Percentiles rank a stretch among this genome's conserved stretches.
phyloP scores from a whole-genome alignment of 176 grass and related monocot genomes.

The Zea mays region Zm-B73-REFERENCE-NAM-5.0 NC_050100.1:156009001-156009500 shows the following conservation, averaged over 20 bases:
- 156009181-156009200: slow-evolving; percentile 77
- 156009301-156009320: slow-evolving; percentile 1
- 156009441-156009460: slow-evolving; percentile 65
- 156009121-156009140: slow-evolving; percentile 47
- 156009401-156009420: slow-evolving; percentile 91
- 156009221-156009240: slow-evolving; percentile 82
- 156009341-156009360: slow-evolving; percentile 92
- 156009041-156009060: slow-evolving; percentile 71
- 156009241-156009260: slow-evolving; percentile 41
- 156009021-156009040: slow-evolving; percentile 99
- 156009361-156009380: slow-evolving; percentile 99
- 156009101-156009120: background rate
- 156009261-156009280: slow-evolving; percentile 40
- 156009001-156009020: slow-evolving; percentile 96
- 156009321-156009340: slow-evolving; percentile 25
- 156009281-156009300: background rate
- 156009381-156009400: slow-evolving; percentile 95
- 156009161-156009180: slow-evolving; percentile 85
- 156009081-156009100: slow-evolving; percentile 12
- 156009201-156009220: slow-evolving; percentile 74
- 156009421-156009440: slow-evolving; percentile 99
- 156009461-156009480: slow-evolving; percentile 7
- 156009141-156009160: slow-evolving; percentile 97
- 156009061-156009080: slow-evolving; percentile 42
- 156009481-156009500: slow-evolving; percentile 17